Evolutionary conservation across 192 early-diverging fungal genomes (phyloP), one percentile per base, ranked within the genome.

Genomic region (Backusella morwellensis): DNA sequence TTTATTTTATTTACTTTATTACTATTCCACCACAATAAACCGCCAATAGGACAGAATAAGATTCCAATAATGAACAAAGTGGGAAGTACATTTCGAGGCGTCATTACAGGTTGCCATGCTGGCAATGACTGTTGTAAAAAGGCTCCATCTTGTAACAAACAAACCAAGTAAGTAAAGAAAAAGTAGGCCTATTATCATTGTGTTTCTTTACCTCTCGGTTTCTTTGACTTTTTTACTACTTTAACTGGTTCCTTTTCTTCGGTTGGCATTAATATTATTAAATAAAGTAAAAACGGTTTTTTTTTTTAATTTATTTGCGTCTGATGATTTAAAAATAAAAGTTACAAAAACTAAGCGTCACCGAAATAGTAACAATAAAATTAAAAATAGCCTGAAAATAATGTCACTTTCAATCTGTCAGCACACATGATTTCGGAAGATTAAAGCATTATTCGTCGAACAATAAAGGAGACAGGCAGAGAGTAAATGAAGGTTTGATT

Each of bases 81-180:
- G 1, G 97, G 97, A 6, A 99, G 84, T n/a, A 97, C 97, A 38
- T 93, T 93, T 78, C 96, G 96, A 77, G 97, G 97, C n/a, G 95
- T 99, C 69, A 99, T 86, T 26, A 99, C 91, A 3, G 97, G 97
- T 86, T 99, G 97, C 97, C 97, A 99, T 14, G 97, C 97, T 73
- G 93, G 94, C 78, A 99, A 90, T n/a, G 97, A 93, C 83, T 99
- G 97, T 85, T 99, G 97, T 84, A 95, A 95, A 83, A 98, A 98
- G 21, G 96, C 94, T 19, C 96, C 96, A 86, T 98, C 91, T 91
- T 41, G 56, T 29, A 26, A 29, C 9, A 23, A 26, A 32, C 32
- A 32, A 32, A 3, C 32, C 32, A 32, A 63, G 3, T 63, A 59
- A 29, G 23, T 63, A 29, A 63, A 29, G 1, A 63, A 63, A 56